Evolutionary conservation across 306 rosid species (phyloP), one percentile per base, ranked within the genome.

Genomic region (Lablab purpureus): DNA sequence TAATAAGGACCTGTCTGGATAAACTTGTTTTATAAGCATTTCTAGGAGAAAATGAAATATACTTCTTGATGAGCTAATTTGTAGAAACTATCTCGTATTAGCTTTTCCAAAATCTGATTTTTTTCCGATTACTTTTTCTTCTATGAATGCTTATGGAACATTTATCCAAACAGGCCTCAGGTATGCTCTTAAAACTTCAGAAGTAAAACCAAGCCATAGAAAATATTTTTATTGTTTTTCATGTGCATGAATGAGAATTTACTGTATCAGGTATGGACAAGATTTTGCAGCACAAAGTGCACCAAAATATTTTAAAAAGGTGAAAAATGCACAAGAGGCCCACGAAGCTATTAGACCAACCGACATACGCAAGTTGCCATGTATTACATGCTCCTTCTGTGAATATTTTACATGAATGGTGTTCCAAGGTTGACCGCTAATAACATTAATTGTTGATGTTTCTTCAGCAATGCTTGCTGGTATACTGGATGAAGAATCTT

Each of bases 321-420:
- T 95, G 80, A 95, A 95, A 91, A 95, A 93, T 89, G 98, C 99
- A 73, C 98, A 95, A 85, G 99, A 95, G 89, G 99, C 98, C 81
- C 98, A 95, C 83, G 99, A 95, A 88, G 99, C 98, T 45, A 95
- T 95, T 80, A 93, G 99, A 82, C 96, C 99, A 12, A 93, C 99
- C 21, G 96, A 95, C 86, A 89, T 95, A 75, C 76, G 73, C 76
- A 86, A 86, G 83, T 76, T 85, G 43, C 99, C 99, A 89, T 95
- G 99, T 93, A 92, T 89, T 65, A 32, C 21, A 21, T 81, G 74
- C 50, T 78, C 74, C 49, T 72, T 50, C 79, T 68, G 72, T 81
- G 41, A 56, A 67, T 62, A 54, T 34, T 55, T 83, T 70, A 82
- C 74, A 43, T 87, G 65, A 80, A 80, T 80, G 45, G 72, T 71